These are phyloP conservation scores for Xylaria sp. DNA, from an alignment of 2,329 filamentous ascomycete genomes.

Conservation along the genomic window DNA sequence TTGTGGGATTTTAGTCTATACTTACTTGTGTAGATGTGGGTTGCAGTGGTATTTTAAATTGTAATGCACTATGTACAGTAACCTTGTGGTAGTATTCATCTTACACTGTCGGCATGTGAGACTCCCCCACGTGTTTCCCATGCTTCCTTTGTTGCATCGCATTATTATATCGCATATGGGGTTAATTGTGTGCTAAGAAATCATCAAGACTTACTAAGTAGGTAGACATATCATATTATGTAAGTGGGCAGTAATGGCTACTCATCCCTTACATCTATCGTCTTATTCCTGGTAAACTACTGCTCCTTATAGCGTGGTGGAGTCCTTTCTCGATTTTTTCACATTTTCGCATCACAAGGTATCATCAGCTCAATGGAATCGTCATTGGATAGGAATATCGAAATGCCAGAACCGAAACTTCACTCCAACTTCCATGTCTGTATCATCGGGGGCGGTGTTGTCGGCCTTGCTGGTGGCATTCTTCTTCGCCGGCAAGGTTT, in stretches of 20 bases:
- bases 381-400: background rate
- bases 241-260: background rate
- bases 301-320: background rate
- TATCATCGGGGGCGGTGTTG: conserved; percentile 41
- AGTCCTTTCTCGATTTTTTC: background rate
- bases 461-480: conserved; percentile 39
- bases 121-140: background rate
- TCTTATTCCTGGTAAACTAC: background rate
- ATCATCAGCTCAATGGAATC: background rate
- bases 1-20: conserved; percentile 12
- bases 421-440: conserved; percentile 36
- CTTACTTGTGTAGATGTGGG: background rate
- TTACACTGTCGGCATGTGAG: background rate
- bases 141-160: background rate
- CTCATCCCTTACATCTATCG: conserved; percentile 1
- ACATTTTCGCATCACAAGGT: background rate
- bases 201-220: background rate
- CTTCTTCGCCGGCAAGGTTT: conserved; percentile 41
- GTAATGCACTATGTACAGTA: background rate
- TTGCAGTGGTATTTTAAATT: background rate
- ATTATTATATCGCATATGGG: background rate
- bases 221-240: background rate
- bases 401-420: conserved; percentile 15
- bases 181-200: background rate
- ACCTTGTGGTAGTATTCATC: background rate